Evolutionary conservation across 805 yeast genomes (phyloP).

Genomic region (Yarrowia sp.): DNA sequence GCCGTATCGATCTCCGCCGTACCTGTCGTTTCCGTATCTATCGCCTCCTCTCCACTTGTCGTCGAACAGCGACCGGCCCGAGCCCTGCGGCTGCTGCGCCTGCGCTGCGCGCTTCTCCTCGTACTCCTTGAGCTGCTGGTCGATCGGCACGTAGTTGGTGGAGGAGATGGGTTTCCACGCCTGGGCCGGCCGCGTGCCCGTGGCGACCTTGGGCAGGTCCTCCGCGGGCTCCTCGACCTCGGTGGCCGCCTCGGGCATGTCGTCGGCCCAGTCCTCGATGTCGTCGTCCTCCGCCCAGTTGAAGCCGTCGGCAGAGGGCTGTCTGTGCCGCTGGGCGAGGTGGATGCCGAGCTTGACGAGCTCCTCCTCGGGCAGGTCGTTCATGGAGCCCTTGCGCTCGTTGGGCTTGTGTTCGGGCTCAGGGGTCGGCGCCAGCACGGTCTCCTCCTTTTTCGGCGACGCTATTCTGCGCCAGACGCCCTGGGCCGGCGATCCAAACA

Average conservation of each 20-base stretch:
- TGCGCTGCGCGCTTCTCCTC: conserved; percentile 28
- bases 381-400: conserved; percentile 20
- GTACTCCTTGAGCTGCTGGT: conserved; percentile 33
- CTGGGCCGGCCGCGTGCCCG: conserved; percentile 11
- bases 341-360: conserved; percentile 40
- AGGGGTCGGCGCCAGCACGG: background rate
- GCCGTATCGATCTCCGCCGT: background rate
- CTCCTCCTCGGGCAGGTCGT: conserved; percentile 37
- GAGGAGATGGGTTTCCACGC: conserved; percentile 18
- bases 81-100: background rate
- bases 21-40: background rate
- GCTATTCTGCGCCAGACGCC: conserved; percentile 24
- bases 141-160: conserved; percentile 31
- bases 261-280: conserved; percentile 39
- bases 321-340: conserved; percentile 36
- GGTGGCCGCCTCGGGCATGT: conserved; percentile 7
- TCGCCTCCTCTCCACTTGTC: conserved; percentile 25
- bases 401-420: conserved; percentile 1
- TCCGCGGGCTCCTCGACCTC: conserved; percentile 15
- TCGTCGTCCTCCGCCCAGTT: conserved; percentile 44
- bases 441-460: conserved; percentile 7
- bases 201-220: background rate
- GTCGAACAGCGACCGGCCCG: conserved; percentile 13
- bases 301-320: conserved; percentile 32
- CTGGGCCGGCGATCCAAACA: conserved; percentile 1